Evolutionary conservation across 345 rosid genomes (phyloP).

Genomic region (Mallotus nudiflorus): DNA sequence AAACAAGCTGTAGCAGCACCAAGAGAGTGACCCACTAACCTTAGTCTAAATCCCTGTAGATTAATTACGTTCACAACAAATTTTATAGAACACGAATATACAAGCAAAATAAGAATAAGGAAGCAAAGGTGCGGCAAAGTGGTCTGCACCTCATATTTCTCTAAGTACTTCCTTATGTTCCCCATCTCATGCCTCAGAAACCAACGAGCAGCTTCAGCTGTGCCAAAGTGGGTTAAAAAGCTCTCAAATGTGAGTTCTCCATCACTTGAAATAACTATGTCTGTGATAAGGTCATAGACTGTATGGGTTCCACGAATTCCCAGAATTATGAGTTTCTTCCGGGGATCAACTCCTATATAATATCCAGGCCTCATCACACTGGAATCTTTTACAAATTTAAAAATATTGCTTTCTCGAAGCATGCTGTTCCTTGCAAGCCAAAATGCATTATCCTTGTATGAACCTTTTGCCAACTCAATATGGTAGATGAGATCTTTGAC

Average conservation of each 20-base stretch:
- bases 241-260: constrained; percentile 88
- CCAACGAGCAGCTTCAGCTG: constrained; percentile 96
- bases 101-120: not conserved
- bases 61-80: constrained; percentile 33
- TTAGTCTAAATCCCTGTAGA: constrained; percentile 89
- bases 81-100: not conserved
- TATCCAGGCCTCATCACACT: constrained; percentile 95
- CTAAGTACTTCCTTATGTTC: constrained; percentile 65
- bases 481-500: constrained; percentile 86
- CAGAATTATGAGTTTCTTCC: constrained; percentile 68
- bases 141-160: constrained; percentile 57
- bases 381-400: constrained; percentile 72
- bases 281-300: constrained; percentile 81
- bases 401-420: constrained; percentile 74
- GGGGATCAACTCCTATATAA: constrained; percentile 70
- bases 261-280: constrained; percentile 76
- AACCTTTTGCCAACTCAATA: constrained; percentile 77
- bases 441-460: constrained; percentile 53
- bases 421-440: constrained; percentile 68
- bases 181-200: constrained; percentile 78
- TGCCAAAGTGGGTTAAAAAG: constrained; percentile 92
- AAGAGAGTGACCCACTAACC: constrained; percentile 96
- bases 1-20: constrained; percentile 90
- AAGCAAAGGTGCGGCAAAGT: not conserved
- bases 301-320: constrained; percentile 91